Percentiles rank a stretch among this genome's conserved stretches.
These are phyloP conservation scores for Fraxinus latifolia DNA, from an alignment of 305 asterid species.

Conservation along the genomic window DNA sequence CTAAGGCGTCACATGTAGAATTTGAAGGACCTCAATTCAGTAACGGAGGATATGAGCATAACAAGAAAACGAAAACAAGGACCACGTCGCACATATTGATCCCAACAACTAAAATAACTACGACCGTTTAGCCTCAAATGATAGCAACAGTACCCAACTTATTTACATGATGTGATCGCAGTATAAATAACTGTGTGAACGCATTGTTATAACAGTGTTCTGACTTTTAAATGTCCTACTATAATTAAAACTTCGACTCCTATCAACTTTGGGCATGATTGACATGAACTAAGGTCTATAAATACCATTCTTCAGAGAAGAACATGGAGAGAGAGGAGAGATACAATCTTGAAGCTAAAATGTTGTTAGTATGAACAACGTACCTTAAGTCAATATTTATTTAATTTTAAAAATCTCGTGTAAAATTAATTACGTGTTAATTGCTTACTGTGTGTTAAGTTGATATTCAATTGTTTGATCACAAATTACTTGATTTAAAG, in stretches of 20 bases:
- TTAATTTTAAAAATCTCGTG: neutral
- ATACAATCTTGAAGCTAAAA: neutral
- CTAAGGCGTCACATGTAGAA: no score
- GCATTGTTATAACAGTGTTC: neutral
- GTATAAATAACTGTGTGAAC: neutral
- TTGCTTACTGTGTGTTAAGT: no score
- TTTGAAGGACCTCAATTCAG: no score
- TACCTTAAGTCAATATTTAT: neutral
- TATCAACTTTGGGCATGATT: neutral
- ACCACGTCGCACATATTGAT: no score
- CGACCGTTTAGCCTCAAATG: no score
- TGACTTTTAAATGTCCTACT: neutral
- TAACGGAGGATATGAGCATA: no score
- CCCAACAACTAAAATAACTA: no score
- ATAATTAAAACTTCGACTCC: neutral
- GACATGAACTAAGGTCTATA: neutral
- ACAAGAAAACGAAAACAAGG: no score
- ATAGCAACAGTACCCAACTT: no score
- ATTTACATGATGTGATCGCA: no score
- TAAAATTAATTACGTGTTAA: neutral
- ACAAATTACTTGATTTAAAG: neutral
- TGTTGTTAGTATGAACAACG: neutral
- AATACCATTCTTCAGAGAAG: neutral
- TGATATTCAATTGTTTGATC: neutral
- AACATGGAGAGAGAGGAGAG: neutral